Evolutionary conservation across 495 filamentous ascomycete genomes (phyloP).

Genomic region (Neurospora sp.): DNA sequence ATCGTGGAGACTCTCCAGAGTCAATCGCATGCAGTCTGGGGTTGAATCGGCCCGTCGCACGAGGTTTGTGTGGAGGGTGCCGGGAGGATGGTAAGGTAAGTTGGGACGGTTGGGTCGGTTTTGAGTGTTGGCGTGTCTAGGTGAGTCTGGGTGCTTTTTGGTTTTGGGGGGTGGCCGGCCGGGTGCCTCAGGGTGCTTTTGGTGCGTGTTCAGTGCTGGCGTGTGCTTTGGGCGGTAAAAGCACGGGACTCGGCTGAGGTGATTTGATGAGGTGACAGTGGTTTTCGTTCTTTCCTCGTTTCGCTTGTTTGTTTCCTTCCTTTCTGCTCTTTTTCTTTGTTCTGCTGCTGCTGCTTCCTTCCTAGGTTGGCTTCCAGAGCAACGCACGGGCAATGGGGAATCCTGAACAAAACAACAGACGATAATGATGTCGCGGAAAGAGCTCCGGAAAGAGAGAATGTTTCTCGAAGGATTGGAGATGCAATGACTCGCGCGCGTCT

Average conservation of each 20-base stretch:
- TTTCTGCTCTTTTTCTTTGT: neutral
- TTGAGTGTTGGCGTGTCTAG: neutral
- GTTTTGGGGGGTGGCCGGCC: neutral
- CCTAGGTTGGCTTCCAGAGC: neutral
- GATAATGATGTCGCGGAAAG: neutral
- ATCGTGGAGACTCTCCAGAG: constrained; percentile 25
- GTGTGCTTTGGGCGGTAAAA: neutral
- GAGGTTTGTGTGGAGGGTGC: constrained; percentile 10
- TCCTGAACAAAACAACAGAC: neutral
- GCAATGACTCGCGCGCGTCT: neutral
- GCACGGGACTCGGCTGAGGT: neutral
- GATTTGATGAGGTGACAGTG: neutral
- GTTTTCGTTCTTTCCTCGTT: neutral
- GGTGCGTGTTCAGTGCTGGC: neutral
- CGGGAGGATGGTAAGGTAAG: constrained; percentile 3
- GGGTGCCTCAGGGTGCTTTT: neutral
- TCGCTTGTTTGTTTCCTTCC: neutral
- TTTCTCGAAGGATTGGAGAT: neutral
- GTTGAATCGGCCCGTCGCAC: constrained; percentile 25
- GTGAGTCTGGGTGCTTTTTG: neutral
- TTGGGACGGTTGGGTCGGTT: neutral
- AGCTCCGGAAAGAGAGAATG: neutral
- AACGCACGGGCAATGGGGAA: neutral
- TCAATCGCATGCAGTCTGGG: constrained; percentile 20
- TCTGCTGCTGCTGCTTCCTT: neutral